Percentiles rank a stretch among this genome's conserved stretches.
Evolutionary conservation across 2,329 filamentous ascomycete genomes (phyloP).

Genomic region (Epichloe amarillans): DNA sequence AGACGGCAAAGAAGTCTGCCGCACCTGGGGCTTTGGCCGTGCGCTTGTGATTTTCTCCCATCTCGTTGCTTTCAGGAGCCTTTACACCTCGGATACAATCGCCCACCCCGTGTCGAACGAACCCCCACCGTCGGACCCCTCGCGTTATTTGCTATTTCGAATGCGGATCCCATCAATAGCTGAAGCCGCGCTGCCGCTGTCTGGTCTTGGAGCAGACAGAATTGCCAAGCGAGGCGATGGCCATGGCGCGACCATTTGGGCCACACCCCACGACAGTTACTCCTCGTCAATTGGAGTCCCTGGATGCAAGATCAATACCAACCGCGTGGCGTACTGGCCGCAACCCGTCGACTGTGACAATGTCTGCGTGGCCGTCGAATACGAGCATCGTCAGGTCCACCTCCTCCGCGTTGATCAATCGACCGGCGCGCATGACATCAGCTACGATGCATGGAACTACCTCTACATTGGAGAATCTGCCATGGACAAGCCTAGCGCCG

Average conservation of each 20-base stretch:
- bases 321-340: constrained; percentile 50
- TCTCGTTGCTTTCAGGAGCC: too few species aligned
- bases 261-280: constrained; percentile 43
- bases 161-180: background rate
- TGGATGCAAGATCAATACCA: constrained; percentile 48
- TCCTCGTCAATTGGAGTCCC: constrained; percentile 45
- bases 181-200: background rate
- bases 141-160: background rate
- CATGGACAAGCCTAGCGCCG: constrained; percentile 28
- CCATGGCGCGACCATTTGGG: constrained; percentile 13
- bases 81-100: too few species aligned
- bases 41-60: too few species aligned
- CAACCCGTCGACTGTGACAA: constrained; percentile 38
- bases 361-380: constrained; percentile 39
- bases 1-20: too few species aligned
- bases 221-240: constrained; percentile 6
- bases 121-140: background rate
- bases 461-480: constrained; percentile 37
- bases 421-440: constrained; percentile 42
- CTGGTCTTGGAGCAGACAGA: background rate
- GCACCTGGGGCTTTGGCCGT: too few species aligned
- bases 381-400: constrained; percentile 36
- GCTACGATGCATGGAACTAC: constrained; percentile 50
- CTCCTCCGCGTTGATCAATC: constrained; percentile 48
- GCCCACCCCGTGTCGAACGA: too few species aligned